Conservation (phyloP, 441 rosid species). For the Populus hybrid region DNA sequence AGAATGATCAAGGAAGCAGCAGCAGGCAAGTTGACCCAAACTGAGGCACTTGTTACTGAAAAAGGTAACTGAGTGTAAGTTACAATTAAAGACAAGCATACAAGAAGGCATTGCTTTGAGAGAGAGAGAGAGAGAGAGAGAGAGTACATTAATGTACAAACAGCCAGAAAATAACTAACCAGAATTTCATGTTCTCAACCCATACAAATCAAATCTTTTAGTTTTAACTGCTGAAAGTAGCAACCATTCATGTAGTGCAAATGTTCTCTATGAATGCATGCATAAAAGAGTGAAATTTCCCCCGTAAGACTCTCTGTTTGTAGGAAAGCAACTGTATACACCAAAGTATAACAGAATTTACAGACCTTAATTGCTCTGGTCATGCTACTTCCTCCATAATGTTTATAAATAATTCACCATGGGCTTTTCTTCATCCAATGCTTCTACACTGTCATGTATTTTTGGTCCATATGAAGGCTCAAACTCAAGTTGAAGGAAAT, state of each 20-base stretch:
- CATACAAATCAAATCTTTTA: not conserved
- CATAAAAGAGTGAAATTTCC: not conserved
- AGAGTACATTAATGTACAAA: not conserved
- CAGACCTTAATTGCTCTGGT: no score
- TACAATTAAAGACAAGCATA: no score
- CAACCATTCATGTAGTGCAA: not conserved
- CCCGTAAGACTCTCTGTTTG: not conserved
- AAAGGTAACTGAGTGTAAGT: conserved; percentile 21
- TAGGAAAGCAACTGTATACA: no score
- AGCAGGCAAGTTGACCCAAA: conserved; percentile 94
- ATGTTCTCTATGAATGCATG: not conserved
- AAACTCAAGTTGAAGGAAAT: no score
- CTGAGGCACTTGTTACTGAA: conserved; percentile 98
- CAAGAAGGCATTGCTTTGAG: not conserved
- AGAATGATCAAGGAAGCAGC: conserved; percentile 78
- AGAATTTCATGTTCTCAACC: not conserved
- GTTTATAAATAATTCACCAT: no score
- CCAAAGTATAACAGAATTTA: no score
- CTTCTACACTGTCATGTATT: no score
- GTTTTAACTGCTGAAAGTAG: not conserved
- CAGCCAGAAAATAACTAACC: not conserved
- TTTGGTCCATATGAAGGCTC: no score
- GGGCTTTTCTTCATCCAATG: no score
- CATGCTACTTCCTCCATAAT: no score
- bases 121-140: not conserved